These are phyloP conservation scores for Bifiguratus adelaidae DNA, from an alignment of 192 early-diverging fungal genomes.

Conservation along the genomic window DNA sequence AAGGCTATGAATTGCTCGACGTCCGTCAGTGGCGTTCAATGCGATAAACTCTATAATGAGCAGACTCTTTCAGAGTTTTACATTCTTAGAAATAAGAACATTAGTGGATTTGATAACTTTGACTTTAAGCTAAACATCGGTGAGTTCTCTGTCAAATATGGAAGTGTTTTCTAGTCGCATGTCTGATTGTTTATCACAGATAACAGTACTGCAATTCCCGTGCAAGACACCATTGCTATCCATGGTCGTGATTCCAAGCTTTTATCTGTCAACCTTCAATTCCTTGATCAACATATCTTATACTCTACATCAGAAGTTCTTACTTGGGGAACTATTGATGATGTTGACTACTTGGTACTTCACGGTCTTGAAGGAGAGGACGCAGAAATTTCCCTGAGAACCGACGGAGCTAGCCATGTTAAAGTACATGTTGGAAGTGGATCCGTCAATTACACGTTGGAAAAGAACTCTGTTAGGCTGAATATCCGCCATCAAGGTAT, in stretches of 20 bases:
- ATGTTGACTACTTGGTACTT: conserved; percentile 3
- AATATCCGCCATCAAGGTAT: neutral
- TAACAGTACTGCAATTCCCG: conserved; percentile 1
- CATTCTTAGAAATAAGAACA: conserved; percentile 4
- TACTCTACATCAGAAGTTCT: conserved; percentile 9
- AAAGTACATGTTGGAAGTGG: neutral
- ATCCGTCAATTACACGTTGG: neutral
- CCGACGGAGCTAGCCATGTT: neutral
- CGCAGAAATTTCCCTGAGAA: conserved; percentile 4
- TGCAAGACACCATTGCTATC: conserved; percentile 1
- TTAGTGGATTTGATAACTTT: conserved; percentile 4
- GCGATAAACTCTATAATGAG: conserved; percentile 1
- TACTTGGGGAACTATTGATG: conserved; percentile 8
- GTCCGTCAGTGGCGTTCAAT: neutral
- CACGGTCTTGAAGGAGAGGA: conserved; percentile 6
- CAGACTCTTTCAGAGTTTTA: conserved; percentile 4
- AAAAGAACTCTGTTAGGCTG: neutral
- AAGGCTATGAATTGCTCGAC: neutral
- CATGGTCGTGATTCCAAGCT: conserved; percentile 9
- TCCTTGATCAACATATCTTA: conserved; percentile 8
- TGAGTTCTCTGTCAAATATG: neutral
- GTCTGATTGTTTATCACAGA: too few relatives aligned
- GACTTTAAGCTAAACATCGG: conserved; percentile 1
- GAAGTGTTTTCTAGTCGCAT: too few relatives aligned
- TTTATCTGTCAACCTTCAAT: conserved; percentile 4